Conservation (phyloP, 371 early-diverging fungal genomes). For the Nosema muscidifuracis region DNA sequence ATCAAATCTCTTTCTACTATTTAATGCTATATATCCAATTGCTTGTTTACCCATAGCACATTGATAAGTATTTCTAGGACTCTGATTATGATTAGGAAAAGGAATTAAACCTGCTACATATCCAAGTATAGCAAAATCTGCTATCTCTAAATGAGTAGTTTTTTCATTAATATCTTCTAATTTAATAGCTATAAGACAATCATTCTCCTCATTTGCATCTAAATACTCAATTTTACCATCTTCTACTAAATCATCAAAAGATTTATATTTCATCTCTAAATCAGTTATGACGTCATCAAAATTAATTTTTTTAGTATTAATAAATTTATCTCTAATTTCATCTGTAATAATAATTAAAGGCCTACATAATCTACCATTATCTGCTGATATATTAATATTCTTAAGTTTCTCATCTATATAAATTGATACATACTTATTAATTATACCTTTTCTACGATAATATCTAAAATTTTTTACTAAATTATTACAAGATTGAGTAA, state of each 20-base stretch:
- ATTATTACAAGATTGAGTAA: slow-evolving; percentile 69
- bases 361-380: slow-evolving; percentile 92
- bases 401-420: slow-evolving; percentile 74
- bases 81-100: slow-evolving; percentile 98
- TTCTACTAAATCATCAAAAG: slow-evolving; percentile 78
- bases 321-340: background rate
- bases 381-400: slow-evolving; percentile 83
- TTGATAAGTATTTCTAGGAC: slow-evolving; percentile 95
- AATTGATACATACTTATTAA: slow-evolving; percentile 83
- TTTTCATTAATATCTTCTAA: slow-evolving; percentile 69
- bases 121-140: slow-evolving; percentile 88
- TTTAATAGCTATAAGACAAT: slow-evolving; percentile 81
- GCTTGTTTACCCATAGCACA: slow-evolving; percentile 99
- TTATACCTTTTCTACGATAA: slow-evolving; percentile 73
- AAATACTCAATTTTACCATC: slow-evolving; percentile 91
- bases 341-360: slow-evolving; percentile 86
- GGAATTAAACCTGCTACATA: slow-evolving; percentile 96
- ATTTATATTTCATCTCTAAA: slow-evolving; percentile 61
- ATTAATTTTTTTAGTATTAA: background rate
- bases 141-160: slow-evolving; percentile 93
- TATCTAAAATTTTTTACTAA: slow-evolving; percentile 75
- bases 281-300: background rate
- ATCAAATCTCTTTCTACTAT: slow-evolving; percentile 87
- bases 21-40: slow-evolving; percentile 88
- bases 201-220: slow-evolving; percentile 96